A percentile compares a stretch with the other conserved stretches of the same genome.
These are phyloP conservation scores for Amaranthus palmeri DNA, from an alignment of 148 eudicot species.

Conservation along the genomic window DNA sequence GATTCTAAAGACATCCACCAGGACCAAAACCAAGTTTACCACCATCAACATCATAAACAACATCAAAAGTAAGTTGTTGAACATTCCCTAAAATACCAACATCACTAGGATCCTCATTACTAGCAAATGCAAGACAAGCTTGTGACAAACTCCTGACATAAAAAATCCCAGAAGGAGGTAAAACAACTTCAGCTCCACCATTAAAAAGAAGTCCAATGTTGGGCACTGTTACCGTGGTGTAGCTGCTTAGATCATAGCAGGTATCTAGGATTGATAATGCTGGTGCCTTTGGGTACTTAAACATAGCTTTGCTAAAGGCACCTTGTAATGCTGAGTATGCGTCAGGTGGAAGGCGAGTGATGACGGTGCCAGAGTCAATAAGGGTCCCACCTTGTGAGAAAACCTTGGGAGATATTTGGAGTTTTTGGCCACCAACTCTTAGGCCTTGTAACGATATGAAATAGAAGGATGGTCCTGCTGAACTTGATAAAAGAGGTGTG, in stretches of 20 bases:
- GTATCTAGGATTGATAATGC: constrained; percentile 60
- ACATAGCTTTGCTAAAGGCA: constrained; percentile 46
- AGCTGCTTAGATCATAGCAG: constrained; percentile 48
- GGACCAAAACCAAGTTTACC: constrained; percentile 65
- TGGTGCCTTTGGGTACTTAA: constrained; percentile 39
- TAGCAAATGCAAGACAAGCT: constrained; percentile 69
- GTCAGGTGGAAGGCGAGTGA: constrained; percentile 53
- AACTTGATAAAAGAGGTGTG: constrained; percentile 38
- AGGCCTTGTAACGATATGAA: constrained; percentile 41
- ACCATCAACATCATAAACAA: constrained; percentile 68
- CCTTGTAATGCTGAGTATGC: constrained; percentile 49
- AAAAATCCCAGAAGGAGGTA: constrained; percentile 41
- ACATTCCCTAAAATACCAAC: constrained; percentile 57
- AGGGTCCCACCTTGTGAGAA: constrained; percentile 46
- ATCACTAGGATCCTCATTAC: constrained; percentile 33
- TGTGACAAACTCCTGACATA: constrained; percentile 19
- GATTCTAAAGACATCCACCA: constrained; percentile 38
- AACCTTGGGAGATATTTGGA: constrained; percentile 44
- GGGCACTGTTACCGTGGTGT: constrained; percentile 40
- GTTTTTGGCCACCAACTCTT: constrained; percentile 37
- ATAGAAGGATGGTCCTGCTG: constrained; percentile 48
- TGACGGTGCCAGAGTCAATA: constrained; percentile 82
- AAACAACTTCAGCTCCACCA: constrained; percentile 37
- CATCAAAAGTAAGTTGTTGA: constrained; percentile 59
- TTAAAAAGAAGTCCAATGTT: constrained; percentile 40